Evolutionary conservation across 202 grass and related monocot genomes (phyloP).

Genomic region (Carex arenaria): DNA sequence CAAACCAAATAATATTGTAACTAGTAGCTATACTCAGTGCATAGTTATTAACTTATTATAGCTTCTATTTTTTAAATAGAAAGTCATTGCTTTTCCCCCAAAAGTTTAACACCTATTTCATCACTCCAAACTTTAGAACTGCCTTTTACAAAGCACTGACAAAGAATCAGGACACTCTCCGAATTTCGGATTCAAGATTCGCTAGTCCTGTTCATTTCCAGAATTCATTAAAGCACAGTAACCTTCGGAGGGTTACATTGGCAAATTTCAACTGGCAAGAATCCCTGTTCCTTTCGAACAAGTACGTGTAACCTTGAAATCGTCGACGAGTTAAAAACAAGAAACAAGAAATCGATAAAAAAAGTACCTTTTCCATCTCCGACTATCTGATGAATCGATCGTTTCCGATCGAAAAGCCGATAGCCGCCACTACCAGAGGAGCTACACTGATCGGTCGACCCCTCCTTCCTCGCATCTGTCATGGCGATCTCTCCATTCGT

Average conservation of each 20-base stretch:
- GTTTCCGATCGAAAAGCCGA: slow-evolving; percentile 25
- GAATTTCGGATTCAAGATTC: neutral
- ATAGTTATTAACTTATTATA: too few relatives aligned
- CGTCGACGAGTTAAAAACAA: neutral
- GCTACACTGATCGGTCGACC: slow-evolving; percentile 37
- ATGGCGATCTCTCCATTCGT: slow-evolving; percentile 40
- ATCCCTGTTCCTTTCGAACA: neutral
- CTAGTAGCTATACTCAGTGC: neutral
- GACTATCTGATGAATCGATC: slow-evolving; percentile 69
- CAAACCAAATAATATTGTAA: neutral
- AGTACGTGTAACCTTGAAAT: neutral
- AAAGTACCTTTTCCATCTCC: slow-evolving; percentile 63
- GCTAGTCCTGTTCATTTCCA: neutral
- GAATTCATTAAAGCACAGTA: neutral
- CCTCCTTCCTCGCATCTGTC: slow-evolving; percentile 19
- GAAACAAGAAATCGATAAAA: neutral
- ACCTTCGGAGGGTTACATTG: neutral
- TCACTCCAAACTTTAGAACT: neutral
- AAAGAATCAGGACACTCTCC: neutral
- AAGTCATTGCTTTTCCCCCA: neutral
- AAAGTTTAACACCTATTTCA: neutral
- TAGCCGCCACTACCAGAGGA: slow-evolving; percentile 32
- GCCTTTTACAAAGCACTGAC: neutral
- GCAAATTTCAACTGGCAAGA: neutral
- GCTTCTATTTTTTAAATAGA: neutral